Conservation (phyloP, 2,329 filamentous ascomycete genomes). For the Thermomyces lanuginosus region DNA sequence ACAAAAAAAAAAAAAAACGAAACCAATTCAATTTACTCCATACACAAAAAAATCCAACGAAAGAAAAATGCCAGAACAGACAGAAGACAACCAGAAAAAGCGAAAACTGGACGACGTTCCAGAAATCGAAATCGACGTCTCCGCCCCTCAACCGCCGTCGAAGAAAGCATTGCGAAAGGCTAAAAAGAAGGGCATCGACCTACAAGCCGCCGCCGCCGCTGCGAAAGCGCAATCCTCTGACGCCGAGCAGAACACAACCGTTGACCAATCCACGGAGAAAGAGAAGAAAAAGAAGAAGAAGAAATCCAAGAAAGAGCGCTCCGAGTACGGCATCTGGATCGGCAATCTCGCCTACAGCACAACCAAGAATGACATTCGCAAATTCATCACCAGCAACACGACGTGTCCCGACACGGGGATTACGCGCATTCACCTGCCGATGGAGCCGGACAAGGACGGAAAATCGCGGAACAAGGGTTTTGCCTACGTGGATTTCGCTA, state of each 20-base stretch:
- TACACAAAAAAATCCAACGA: neutral
- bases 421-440: constrained; percentile 69
- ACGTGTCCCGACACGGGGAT: constrained; percentile 53
- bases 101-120: constrained; percentile 44
- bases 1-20: too few species aligned
- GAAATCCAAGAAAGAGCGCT: constrained; percentile 37
- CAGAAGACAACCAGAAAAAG: constrained; percentile 38
- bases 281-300: constrained; percentile 27
- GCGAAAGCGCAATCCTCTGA: constrained; percentile 7
- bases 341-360: constrained; percentile 81
- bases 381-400: constrained; percentile 61
- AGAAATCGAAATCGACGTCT: constrained; percentile 78
- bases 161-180: constrained; percentile 82
- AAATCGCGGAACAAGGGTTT: constrained; percentile 73
- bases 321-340: constrained; percentile 81
- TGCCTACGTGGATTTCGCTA: constrained; percentile 84
- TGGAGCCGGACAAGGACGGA: constrained; percentile 34
- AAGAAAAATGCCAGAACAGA: constrained; percentile 15
- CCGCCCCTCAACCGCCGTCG: constrained; percentile 80
- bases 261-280: constrained; percentile 12
- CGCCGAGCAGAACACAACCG: constrained; percentile 25
- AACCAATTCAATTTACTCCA: neutral
- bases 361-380: constrained; percentile 56
- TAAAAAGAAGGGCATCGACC: constrained; percentile 45
- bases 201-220: constrained; percentile 5